A percentile compares a stretch with the other conserved stretches of the same genome.
These are phyloP conservation scores for Posidonia australis DNA, from an alignment of 106 monocot genomes.

Conservation along the genomic window DNA sequence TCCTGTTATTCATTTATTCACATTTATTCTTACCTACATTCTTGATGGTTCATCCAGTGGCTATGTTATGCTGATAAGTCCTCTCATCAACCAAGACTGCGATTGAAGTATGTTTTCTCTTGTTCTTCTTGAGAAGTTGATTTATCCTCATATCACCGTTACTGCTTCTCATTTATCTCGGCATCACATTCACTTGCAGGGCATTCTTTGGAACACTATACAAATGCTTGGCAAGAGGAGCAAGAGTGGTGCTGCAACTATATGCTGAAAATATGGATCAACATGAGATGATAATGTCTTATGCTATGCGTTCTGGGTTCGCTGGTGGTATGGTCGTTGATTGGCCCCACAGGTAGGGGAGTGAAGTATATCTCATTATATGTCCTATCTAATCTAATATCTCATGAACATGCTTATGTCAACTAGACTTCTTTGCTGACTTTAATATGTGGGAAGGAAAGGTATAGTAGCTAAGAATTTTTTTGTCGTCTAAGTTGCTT, in stretches of 20 bases:
- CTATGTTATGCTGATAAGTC: slow-evolving; percentile 93
- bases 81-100: slow-evolving; percentile 82
- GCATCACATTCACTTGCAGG: slow-evolving; percentile 24
- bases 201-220: slow-evolving; percentile 94
- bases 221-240: slow-evolving; percentile 87
- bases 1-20: background rate
- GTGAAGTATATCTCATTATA: background rate
- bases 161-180: background rate
- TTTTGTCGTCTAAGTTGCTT: too few relatives aligned
- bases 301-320: slow-evolving; percentile 94
- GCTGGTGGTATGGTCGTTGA: slow-evolving; percentile 93
- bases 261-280: slow-evolving; percentile 97
- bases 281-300: slow-evolving; percentile 92
- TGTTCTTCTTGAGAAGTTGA: background rate
- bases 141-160: background rate
- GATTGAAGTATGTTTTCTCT: slow-evolving; percentile 64
- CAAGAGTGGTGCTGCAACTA: slow-evolving; percentile 87
- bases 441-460: too few relatives aligned
- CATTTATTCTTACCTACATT: background rate
- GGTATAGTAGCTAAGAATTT: too few relatives aligned
- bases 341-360: slow-evolving; percentile 75
- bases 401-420: too few relatives aligned
- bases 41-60: slow-evolving; percentile 47
- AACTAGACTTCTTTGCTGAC: too few relatives aligned
- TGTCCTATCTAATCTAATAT: too few relatives aligned